phyloP scores from a whole-genome alignment of 2,329 filamentous ascomycete genomes.

The Camillea tinctor region DNA sequence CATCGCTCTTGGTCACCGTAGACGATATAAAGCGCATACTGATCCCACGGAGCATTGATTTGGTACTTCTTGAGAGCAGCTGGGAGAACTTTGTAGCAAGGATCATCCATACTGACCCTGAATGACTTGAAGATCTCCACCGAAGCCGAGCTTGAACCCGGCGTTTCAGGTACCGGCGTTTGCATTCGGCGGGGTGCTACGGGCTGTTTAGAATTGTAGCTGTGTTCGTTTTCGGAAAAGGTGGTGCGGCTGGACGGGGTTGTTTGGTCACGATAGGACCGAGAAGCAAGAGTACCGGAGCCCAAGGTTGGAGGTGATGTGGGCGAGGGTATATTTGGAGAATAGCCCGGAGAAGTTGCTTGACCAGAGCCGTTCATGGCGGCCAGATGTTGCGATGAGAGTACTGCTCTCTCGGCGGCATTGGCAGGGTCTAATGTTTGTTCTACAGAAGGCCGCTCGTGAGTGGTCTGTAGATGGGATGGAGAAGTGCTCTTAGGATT shows the following conservation, averaged over 20 bases:
- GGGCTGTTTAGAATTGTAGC: slow-evolving; percentile 38
- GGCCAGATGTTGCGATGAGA: slow-evolving; percentile 67
- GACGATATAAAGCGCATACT: slow-evolving; percentile 97
- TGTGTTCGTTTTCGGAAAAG: slow-evolving; percentile 51
- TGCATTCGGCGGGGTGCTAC: slow-evolving; percentile 56
- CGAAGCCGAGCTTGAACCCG: slow-evolving; percentile 54
- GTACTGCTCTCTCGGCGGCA: slow-evolving; percentile 64
- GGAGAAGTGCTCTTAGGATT: slow-evolving; percentile 76
- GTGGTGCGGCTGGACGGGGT: slow-evolving; percentile 56
- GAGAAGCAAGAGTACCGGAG: slow-evolving; percentile 55
- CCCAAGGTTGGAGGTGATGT: slow-evolving; percentile 62
- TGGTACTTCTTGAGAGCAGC: slow-evolving; percentile 97
- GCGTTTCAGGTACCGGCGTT: slow-evolving; percentile 62
- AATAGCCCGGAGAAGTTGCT: slow-evolving; percentile 55
- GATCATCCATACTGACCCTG: slow-evolving; percentile 95
- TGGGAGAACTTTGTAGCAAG: slow-evolving; percentile 94
- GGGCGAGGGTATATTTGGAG: slow-evolving; percentile 68
- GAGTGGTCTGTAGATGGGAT: slow-evolving; percentile 66
- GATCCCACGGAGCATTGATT: slow-evolving; percentile 95
- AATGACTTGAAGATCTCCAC: slow-evolving; percentile 99
- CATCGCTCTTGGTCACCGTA: slow-evolving; percentile 98
- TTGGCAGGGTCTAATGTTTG: slow-evolving; percentile 67
- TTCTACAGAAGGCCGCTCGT: slow-evolving; percentile 64
- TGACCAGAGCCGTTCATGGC: slow-evolving; percentile 66
- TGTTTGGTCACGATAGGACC: slow-evolving; percentile 59